A percentile compares a stretch with the other conserved stretches of the same genome.
phyloP scores from a whole-genome alignment of 345 rosid genomes.

The Salix brachista region DNA sequence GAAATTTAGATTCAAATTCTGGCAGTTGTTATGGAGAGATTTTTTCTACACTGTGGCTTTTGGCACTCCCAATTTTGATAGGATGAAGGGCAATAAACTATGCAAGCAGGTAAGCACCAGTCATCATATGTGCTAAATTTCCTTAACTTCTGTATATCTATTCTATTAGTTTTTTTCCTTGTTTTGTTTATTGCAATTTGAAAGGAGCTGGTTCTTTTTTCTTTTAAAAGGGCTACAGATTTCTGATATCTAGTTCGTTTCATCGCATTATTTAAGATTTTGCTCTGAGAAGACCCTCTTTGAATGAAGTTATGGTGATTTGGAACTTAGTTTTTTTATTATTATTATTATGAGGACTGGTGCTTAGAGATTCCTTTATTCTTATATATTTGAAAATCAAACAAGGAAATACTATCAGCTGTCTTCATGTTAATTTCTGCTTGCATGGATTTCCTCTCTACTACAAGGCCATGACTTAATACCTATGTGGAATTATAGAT shows the following conservation, averaged over 20 bases:
- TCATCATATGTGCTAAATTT: not conserved
- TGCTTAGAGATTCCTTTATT: not conserved
- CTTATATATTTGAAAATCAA: not conserved
- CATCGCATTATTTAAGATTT: too few species aligned
- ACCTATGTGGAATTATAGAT: constrained; percentile 46
- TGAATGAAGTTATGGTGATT: not conserved
- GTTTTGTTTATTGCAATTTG: not conserved
- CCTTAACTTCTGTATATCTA: not conserved
- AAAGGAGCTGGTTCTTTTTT: not conserved
- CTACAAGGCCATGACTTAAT: not conserved
- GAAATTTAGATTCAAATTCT: constrained; percentile 15
- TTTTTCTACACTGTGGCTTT: constrained; percentile 85
- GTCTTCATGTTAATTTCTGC: not conserved
- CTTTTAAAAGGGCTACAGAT: too few species aligned
- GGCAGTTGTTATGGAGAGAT: constrained; percentile 84
- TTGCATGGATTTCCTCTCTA: not conserved
- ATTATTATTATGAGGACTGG: too few species aligned
- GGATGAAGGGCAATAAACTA: constrained; percentile 71
- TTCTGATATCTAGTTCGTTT: too few species aligned
- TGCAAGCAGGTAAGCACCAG: constrained; percentile 75
- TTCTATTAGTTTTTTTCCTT: not conserved
- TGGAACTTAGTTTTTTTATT: not conserved
- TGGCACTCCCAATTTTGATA: constrained; percentile 83
- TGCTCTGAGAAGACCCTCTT: too few species aligned
- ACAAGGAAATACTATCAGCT: not conserved